Evolutionary conservation across 345 rosid species (phyloP).

Genomic region (Corymbia maculata): DNA sequence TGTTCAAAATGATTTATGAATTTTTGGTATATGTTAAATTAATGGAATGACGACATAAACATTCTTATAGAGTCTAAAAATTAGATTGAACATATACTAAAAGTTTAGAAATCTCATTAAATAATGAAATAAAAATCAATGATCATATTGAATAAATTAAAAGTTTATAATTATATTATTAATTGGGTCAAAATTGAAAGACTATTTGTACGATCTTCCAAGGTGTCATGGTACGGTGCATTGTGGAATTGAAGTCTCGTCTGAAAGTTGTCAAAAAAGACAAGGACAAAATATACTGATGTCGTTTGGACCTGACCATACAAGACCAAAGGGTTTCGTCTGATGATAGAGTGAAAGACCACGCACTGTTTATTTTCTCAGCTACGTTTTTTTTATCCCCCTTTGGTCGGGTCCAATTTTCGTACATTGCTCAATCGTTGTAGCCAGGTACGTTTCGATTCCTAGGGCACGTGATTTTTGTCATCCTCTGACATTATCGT

Average conservation of each 20-base stretch:
- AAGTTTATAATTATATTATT: too few relatives aligned
- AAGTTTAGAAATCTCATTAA: too few relatives aligned
- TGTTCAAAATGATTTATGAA: too few relatives aligned
- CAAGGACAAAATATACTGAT: not conserved
- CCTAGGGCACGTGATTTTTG: not conserved
- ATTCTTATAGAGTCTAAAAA: too few relatives aligned
- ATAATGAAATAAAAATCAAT: too few relatives aligned
- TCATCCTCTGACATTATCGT: not conserved
- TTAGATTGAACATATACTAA: too few relatives aligned
- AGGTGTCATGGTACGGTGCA: too few relatives aligned
- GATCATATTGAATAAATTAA: too few relatives aligned
- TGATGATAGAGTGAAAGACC: not conserved
- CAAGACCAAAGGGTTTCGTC: not conserved
- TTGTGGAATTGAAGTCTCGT: not conserved
- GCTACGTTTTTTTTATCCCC: not conserved
- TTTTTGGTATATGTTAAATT: too few relatives aligned
- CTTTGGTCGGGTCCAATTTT: not conserved
- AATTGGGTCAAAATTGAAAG: too few relatives aligned
- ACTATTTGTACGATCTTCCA: too few relatives aligned
- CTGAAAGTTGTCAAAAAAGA: not conserved
- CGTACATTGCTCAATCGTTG: not conserved
- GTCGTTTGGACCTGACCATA: not conserved
- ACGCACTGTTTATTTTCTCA: not conserved
- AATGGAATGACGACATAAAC: too few relatives aligned
- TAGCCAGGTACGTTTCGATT: not conserved